Evolutionary conservation across 2,329 filamentous ascomycete genomes (phyloP), one percentile per base, ranked within the genome.

Genomic region (Colletotrichum limetticola): DNA sequence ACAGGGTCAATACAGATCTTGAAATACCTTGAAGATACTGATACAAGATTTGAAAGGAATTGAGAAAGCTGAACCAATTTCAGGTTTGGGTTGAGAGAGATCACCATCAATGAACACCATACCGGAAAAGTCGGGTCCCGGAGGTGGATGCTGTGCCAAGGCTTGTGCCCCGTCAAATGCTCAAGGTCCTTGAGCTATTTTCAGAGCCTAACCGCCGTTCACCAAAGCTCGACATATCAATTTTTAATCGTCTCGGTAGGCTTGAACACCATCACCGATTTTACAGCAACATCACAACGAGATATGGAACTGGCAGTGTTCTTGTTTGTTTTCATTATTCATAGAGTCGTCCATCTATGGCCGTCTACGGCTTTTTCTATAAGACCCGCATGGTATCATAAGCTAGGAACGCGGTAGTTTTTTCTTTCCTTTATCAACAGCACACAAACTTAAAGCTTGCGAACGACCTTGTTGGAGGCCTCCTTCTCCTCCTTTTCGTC

Each of bases 401-500:
- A 30, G 22, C 22, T 28, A n/a, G 42, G 42, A 49, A 49, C 42
- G 19, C 42, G 42, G 37, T 42, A 9, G 3, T 49, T 4, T 46
- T 49, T 22, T 49, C 19, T 7, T 49, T 22, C 42, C 19, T 57
- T 56, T 35, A 24, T 12, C 37, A 8, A 42, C 37, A 42, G 24
- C 8, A 63, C 42, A 37, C 37, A 53, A 32, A 30, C 1, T 62
- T 73, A 75, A 42, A 75, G 75, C 74, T 82, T 82, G 64, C 80
- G 72, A 66, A 87, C 79, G 52, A 89, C 85, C 81, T 88, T 83
- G 80, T 88, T 83, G 35, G 78, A 79, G 70, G 88, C 86, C 8
- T 77, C 69, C 81, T 86, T 83, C 84, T 91, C 89, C 76, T 85
- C 85, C 59, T 85, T 84, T 72, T 90, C 88, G 71, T 81, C 80